Conservation (phyloP, 2,329 filamentous ascomycete genomes). For the Phialophora expanda region DNA sequence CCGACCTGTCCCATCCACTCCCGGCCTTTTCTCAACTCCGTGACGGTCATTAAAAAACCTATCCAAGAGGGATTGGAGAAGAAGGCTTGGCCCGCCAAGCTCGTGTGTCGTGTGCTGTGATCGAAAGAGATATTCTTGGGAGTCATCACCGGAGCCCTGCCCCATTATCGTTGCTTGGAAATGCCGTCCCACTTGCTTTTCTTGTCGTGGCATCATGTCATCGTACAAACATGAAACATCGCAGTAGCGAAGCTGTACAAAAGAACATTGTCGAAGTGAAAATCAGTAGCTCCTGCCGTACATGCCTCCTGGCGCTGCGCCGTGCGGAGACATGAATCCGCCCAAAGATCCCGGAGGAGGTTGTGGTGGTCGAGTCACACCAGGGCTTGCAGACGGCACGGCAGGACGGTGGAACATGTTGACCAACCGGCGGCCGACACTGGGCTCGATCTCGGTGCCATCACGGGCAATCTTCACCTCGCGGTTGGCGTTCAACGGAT, state of each 20-base stretch:
- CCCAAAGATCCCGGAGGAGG: slow-evolving; percentile 22
- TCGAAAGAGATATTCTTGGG: neutral
- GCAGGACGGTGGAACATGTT: slow-evolving; percentile 66
- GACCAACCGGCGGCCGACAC: slow-evolving; percentile 75
- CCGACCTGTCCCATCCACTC: neutral
- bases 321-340: slow-evolving; percentile 28
- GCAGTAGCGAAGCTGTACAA: slow-evolving; percentile 14
- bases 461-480: slow-evolving; percentile 97
- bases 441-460: slow-evolving; percentile 88
- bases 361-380: slow-evolving; percentile 21
- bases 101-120: slow-evolving; percentile 14
- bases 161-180: slow-evolving; percentile 21
- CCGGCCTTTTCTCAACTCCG: slow-evolving; percentile 17
- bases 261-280: slow-evolving; percentile 5
- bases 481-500: slow-evolving; percentile 92
- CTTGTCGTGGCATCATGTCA: slow-evolving; percentile 32
- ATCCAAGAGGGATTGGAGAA: slow-evolving; percentile 14
- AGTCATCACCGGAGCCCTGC: neutral
- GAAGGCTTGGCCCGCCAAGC: slow-evolving; percentile 31
- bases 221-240: slow-evolving; percentile 32
- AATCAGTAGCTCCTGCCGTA: slow-evolving; percentile 29
- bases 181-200: slow-evolving; percentile 17
- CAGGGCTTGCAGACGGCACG: slow-evolving; percentile 21
- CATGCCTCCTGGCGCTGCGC: slow-evolving; percentile 25
- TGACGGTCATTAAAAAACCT: slow-evolving; percentile 10